These are phyloP conservation scores for Rhodotorula taiwanensis DNA, from an alignment of 768 basidiomycete species.

Conservation along the genomic window DNA sequence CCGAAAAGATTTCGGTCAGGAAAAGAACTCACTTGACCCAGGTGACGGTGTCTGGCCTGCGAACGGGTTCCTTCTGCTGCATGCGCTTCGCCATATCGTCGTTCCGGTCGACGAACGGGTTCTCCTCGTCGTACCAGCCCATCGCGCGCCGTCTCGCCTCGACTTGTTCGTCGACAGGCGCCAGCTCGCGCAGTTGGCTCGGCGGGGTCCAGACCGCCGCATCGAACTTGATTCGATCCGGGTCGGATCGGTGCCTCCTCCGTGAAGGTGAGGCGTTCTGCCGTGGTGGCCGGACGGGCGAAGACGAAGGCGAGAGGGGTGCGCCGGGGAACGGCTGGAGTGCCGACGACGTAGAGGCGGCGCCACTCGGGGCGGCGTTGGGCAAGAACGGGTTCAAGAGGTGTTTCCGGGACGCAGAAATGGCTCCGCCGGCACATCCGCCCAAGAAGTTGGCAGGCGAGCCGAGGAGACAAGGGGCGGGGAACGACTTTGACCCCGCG, in stretches of 20 bases:
- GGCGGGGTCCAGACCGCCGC: no score
- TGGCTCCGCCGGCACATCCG: not conserved
- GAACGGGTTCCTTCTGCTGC: conserved; percentile 1
- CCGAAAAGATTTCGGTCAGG: no score
- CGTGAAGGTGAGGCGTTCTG: not conserved
- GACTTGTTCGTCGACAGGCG: conserved; percentile 8
- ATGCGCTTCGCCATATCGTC: conserved; percentile 10
- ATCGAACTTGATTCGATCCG: conserved; percentile 23
- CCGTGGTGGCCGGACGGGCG: not conserved
- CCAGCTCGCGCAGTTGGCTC: not conserved
- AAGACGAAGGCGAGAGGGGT: not conserved
- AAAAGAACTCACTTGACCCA: conserved; percentile 24
- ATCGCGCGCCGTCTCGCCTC: conserved; percentile 3
- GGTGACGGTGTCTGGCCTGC: conserved; percentile 31
- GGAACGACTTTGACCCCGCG: not conserved
- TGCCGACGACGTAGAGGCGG: not conserved
- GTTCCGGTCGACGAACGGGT: conserved; percentile 31
- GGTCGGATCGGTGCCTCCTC: conserved; percentile 13
- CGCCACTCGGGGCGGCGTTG: not conserved
- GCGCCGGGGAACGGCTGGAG: not conserved
- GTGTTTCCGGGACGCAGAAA: conserved; percentile 10
- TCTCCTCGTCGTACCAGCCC: conserved; percentile 31
- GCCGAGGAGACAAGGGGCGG: conserved; percentile 7
- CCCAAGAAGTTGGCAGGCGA: conserved; percentile 21
- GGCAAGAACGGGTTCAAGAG: conserved; percentile 32